Percentiles rank a stretch among this genome's conserved stretches.
These are phyloP conservation scores for Beta corolliflora DNA, from an alignment of 179 eudicot genomes.

Conservation along the genomic window DNA sequence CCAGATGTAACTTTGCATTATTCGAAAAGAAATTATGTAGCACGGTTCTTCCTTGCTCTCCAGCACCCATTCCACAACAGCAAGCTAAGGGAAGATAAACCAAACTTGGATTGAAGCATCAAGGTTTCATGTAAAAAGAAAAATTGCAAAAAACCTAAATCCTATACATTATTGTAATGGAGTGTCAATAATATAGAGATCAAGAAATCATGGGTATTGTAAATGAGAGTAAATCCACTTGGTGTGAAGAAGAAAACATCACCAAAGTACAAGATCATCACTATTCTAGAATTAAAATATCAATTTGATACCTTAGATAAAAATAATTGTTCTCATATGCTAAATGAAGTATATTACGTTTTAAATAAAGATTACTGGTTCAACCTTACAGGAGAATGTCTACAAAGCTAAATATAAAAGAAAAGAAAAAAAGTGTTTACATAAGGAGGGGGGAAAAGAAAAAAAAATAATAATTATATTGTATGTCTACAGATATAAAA, in stretches of 20 bases:
- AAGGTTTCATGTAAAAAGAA: neutral
- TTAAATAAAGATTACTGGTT: no score
- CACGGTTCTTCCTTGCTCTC: neutral
- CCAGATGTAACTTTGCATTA: neutral
- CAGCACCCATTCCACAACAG: neutral
- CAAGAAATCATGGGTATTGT: neutral
- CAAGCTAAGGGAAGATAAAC: neutral
- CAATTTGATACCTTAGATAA: neutral
- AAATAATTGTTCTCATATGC: no score
- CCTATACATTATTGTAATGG: neutral
- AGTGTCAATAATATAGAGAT: neutral
- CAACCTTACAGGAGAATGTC: no score
- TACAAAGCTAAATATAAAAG: no score
- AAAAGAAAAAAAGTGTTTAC: no score
- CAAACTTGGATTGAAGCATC: constrained; percentile 5
- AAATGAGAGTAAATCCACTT: neutral
- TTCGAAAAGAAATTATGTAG: neutral
- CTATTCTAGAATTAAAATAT: neutral
- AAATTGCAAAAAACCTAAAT: neutral
- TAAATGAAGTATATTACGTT: no score
- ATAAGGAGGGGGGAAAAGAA: no score
- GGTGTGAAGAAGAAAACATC: neutral
- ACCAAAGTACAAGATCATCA: neutral
- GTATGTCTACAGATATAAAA: no score
- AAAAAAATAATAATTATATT: no score